Evolutionary conservation across 2,329 filamentous ascomycete species (phyloP).

Genomic region (Neodidymelliopsis sp.): DNA sequence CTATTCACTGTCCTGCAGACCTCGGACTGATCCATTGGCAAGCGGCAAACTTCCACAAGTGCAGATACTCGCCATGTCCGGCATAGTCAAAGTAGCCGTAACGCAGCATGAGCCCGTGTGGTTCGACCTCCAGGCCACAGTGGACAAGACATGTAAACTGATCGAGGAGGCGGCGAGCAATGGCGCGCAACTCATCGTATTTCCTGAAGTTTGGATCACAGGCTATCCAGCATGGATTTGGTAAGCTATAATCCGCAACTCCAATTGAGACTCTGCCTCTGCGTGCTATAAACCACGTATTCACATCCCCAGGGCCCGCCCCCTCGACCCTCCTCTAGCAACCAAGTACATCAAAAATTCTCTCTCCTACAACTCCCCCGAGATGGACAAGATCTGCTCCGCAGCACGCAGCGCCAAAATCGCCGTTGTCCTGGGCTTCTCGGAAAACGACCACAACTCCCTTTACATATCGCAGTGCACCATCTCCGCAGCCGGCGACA

Average conservation of each 20-base stretch:
- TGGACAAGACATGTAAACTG: constrained; percentile 64
- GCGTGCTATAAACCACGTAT: constrained; percentile 17
- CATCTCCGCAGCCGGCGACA: constrained; percentile 43
- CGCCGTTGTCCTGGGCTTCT: constrained; percentile 51
- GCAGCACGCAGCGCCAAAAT: constrained; percentile 45
- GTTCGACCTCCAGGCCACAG: constrained; percentile 63
- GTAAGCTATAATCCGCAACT: constrained; percentile 35
- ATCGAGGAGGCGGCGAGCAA: constrained; percentile 64
- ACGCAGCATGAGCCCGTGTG: constrained; percentile 67
- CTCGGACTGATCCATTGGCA: neutral
- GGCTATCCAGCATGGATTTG: constrained; percentile 58
- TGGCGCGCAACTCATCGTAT: constrained; percentile 62
- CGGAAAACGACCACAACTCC: constrained; percentile 47
- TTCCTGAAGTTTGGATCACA: constrained; percentile 57
- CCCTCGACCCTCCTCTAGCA: constrained; percentile 51
- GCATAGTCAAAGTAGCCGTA: constrained; percentile 52
- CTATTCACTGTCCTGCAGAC: no score
- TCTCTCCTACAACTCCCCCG: constrained; percentile 48
- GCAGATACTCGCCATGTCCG: neutral
- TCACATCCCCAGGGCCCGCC: constrained; percentile 44
- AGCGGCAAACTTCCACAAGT: neutral
- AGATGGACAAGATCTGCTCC: constrained; percentile 54
- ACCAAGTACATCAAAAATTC: constrained; percentile 56
- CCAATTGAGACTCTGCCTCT: neutral
- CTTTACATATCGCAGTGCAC: constrained; percentile 53